Percentiles rank a stretch among this genome's conserved stretches.
phyloP scores from a whole-genome alignment of 768 basidiomycete genomes.

The Kwoniella dejecticola region DNA sequence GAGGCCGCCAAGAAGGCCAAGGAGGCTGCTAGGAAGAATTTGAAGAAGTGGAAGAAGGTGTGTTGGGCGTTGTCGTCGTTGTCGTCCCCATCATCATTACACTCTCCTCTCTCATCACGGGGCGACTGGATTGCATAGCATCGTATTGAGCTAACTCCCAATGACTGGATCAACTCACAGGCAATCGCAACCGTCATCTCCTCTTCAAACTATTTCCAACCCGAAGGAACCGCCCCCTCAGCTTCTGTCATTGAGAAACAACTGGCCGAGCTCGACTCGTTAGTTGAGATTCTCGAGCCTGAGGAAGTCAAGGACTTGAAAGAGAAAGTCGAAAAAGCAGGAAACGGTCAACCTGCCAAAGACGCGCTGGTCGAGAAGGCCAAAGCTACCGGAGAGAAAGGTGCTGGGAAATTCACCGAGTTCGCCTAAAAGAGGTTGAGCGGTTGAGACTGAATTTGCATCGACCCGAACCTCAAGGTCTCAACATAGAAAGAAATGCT shows the following conservation, averaged over 20 bases:
- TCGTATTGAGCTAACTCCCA: too few species aligned
- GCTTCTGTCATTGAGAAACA: constrained; percentile 57
- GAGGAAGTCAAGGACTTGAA: constrained; percentile 57
- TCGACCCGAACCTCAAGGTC: too few species aligned
- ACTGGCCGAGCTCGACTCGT: constrained; percentile 57
- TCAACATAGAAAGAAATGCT: too few species aligned
- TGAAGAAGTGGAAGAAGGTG: constrained; percentile 69
- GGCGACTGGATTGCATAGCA: too few species aligned
- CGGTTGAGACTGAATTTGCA: too few species aligned
- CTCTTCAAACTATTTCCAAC: constrained; percentile 58
- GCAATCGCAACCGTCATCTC: constrained; percentile 57
- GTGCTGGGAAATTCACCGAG: constrained; percentile 56
- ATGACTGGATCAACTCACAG: too few species aligned
- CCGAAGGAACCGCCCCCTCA: constrained; percentile 54
- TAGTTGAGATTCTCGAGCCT: constrained; percentile 56
- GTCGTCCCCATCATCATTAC: neutral
- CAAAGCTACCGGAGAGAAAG: constrained; percentile 45
- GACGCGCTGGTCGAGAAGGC: constrained; percentile 48
- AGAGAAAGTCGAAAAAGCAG: constrained; percentile 56
- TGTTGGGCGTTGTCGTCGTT: constrained; percentile 20
- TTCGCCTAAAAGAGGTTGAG: constrained; percentile 50
- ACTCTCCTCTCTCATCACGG: neutral
- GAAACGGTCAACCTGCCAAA: constrained; percentile 53
- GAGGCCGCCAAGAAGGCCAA: constrained; percentile 68
- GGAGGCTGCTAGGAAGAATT: constrained; percentile 62